Percentiles rank a stretch among this genome's conserved stretches.
These are phyloP conservation scores for Aspergillus asperescens DNA, from an alignment of 495 filamentous ascomycete species.

Conservation along the genomic window DNA sequence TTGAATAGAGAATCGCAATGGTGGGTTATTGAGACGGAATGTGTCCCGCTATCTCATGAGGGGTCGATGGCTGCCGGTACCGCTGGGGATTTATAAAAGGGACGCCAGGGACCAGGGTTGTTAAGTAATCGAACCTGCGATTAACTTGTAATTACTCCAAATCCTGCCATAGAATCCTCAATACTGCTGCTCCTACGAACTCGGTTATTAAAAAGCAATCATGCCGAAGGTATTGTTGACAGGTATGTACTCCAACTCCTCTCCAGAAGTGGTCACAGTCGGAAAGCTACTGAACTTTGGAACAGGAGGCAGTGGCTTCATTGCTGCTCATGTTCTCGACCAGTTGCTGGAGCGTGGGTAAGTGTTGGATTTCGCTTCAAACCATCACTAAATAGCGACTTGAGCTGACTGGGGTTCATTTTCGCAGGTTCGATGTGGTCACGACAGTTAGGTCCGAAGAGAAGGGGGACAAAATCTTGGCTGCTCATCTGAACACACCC, in stretches of 20 bases:
- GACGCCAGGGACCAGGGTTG: no score
- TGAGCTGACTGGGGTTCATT: slow-evolving; percentile 11
- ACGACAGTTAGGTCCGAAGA: slow-evolving; percentile 77
- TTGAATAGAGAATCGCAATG: slow-evolving; percentile 9
- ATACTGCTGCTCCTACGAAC: no score
- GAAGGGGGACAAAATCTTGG: slow-evolving; percentile 71
- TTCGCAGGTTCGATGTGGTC: slow-evolving; percentile 60
- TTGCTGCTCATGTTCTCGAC: slow-evolving; percentile 76
- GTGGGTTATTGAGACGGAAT: slow-evolving; percentile 18
- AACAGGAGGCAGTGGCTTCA: slow-evolving; percentile 63
- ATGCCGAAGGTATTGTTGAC: slow-evolving; percentile 44
- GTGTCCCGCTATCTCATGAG: not conserved
- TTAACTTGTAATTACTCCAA: not conserved
- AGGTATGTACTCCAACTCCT: slow-evolving; percentile 27
- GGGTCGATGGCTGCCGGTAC: not conserved
- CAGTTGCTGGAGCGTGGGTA: slow-evolving; percentile 59
- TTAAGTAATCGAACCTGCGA: not conserved
- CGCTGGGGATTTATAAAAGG: no score
- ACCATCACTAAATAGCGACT: not conserved
- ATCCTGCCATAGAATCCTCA: no score
- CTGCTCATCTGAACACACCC: slow-evolving; percentile 54
- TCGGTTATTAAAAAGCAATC: slow-evolving; percentile 6
- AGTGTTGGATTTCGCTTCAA: not conserved
- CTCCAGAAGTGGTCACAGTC: not conserved
- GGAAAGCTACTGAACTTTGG: not conserved